These are phyloP conservation scores for Tulasnella calospora DNA, from an alignment of 768 basidiomycete genomes.

Conservation along the genomic window DNA sequence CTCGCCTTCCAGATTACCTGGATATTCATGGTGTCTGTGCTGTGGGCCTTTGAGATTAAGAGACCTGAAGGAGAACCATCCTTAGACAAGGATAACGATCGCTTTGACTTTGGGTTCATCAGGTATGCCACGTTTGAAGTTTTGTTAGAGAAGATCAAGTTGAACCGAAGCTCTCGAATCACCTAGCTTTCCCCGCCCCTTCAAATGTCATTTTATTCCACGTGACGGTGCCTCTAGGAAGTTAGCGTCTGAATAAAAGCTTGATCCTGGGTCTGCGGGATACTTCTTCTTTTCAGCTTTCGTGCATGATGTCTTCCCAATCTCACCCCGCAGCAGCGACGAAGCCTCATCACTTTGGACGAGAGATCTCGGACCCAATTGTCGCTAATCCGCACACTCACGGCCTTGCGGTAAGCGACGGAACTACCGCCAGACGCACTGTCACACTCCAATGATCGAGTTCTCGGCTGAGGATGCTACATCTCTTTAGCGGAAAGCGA, in stretches of 20 bases:
- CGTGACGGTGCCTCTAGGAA: neutral
- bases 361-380: neutral
- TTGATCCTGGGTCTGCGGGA: neutral
- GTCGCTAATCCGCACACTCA: too few relatives aligned
- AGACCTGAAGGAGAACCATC: neutral
- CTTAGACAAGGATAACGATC: neutral
- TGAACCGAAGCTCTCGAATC: neutral
- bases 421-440: too few relatives aligned
- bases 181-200: neutral
- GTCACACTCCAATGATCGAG: too few relatives aligned
- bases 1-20: neutral
- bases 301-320: neutral
- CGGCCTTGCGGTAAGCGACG: too few relatives aligned
- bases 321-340: neutral
- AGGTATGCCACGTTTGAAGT: neutral
- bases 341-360: neutral
- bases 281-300: neutral
- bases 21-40: neutral
- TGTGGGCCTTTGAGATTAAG: slow-evolving; percentile 7
- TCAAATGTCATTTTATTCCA: neutral
- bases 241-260: neutral
- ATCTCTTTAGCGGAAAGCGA: too few relatives aligned
- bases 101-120: neutral
- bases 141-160: neutral
- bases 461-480: too few relatives aligned